A percentile compares a stretch with the other conserved stretches of the same genome.
phyloP scores from a whole-genome alignment of 83 land plant species.

The Picea engelmannii region DNA sequence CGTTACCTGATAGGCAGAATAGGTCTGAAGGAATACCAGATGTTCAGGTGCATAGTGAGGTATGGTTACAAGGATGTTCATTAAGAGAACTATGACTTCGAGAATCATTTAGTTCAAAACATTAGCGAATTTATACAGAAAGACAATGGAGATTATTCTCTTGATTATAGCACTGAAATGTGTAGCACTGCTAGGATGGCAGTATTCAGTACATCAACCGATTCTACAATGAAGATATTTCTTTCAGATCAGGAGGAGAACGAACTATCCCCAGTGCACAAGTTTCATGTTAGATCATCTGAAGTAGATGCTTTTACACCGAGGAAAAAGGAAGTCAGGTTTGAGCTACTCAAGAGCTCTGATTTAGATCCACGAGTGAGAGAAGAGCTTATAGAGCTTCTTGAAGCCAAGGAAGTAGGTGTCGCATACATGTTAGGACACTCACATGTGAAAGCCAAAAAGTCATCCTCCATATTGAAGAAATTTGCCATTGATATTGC shows the following conservation, averaged over 20 bases:
- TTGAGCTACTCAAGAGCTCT: conserved; percentile 39
- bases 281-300: neutral
- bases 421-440: conserved; percentile 83
- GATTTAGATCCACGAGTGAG: conserved; percentile 39
- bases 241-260: too few species aligned
- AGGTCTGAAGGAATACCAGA: conserved; percentile 52
- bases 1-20: conserved; percentile 55
- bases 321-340: conserved; percentile 51
- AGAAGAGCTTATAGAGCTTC: conserved; percentile 53
- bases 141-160: conserved; percentile 22
- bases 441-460: conserved; percentile 71
- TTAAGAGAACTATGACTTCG: conserved; percentile 39
- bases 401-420: conserved; percentile 75
- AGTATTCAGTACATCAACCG: conserved; percentile 13
- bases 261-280: neutral
- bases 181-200: neutral
- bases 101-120: conserved; percentile 33
- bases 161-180: conserved; percentile 6
- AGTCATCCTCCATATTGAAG: conserved; percentile 56
- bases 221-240: conserved; percentile 3
- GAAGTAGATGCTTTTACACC: neutral
- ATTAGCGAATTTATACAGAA: conserved; percentile 43
- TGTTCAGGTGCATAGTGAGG: conserved; percentile 56
- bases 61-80: conserved; percentile 60
- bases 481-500: conserved; percentile 63